phyloP scores from a whole-genome alignment of 2,329 filamentous ascomycete genomes.

The Ceratocystiopsis minuta region DNA sequence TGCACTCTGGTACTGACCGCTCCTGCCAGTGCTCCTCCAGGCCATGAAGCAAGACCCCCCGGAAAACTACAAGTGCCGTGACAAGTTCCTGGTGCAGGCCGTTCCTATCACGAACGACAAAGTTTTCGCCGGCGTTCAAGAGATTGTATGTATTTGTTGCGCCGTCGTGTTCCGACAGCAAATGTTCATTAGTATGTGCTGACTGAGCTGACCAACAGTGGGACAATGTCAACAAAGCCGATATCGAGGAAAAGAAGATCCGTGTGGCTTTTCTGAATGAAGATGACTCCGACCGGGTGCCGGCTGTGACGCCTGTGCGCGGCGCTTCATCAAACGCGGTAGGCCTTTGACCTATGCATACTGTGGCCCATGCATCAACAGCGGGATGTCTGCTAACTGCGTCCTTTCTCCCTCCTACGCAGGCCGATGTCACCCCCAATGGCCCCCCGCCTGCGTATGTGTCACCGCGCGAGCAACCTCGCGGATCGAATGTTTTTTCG shows the following conservation, averaged over 20 bases:
- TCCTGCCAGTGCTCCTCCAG: constrained; percentile 62
- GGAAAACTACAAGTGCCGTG: constrained; percentile 57
- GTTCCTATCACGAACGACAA: constrained; percentile 57
- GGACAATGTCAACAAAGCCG: constrained; percentile 57
- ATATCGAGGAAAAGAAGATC: constrained; percentile 88
- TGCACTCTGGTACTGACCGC: not conserved
- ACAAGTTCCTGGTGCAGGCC: constrained; percentile 13
- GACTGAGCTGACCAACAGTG: constrained; percentile 34
- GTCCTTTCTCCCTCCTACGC: not conserved
- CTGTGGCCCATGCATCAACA: not conserved
- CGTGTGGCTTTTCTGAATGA: constrained; percentile 68
- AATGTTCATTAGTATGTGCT: not conserved
- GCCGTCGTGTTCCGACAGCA: no score
- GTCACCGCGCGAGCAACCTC: constrained; percentile 15
- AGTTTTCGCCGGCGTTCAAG: constrained; percentile 62
- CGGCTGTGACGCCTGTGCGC: constrained; percentile 15
- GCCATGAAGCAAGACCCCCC: constrained; percentile 94
- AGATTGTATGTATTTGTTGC: constrained; percentile 46
- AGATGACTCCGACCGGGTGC: constrained; percentile 20
- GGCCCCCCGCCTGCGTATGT: constrained; percentile 14
- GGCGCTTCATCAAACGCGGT: constrained; percentile 14
- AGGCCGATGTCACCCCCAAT: constrained; percentile 18
- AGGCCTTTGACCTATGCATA: constrained; percentile 1
- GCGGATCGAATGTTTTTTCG: constrained; percentile 4
- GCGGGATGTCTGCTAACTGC: not conserved